Base-by-base conservation (phyloP, 2,329 filamentous ascomycete species). In the Sclerotinia glacialis region DNA sequence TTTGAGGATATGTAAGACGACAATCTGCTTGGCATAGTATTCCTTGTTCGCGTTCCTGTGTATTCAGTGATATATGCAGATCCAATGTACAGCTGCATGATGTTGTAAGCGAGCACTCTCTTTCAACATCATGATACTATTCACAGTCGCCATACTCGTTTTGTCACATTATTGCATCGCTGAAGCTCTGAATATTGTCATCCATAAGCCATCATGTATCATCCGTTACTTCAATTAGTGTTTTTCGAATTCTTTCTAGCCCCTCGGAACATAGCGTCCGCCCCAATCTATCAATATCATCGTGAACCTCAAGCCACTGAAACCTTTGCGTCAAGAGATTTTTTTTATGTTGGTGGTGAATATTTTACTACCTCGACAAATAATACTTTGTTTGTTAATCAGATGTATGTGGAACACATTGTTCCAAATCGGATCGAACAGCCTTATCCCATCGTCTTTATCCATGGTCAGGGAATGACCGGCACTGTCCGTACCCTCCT, bases 361-460 rank as follows among this genome's bases (percentile, higher is more conserved):
- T 75, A 74, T 60, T 44, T 69, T n/a, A 67, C 70, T 16, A 64
- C 55, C 18, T 46, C 47, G 2, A 34, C 37, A 14, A 68, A 69
- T 3, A 53, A 66, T 44, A 61, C 64, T 16, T 8, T 72, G 0
- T 70, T 71, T 42, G 18, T 65, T 9, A 67, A 79, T 64, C 83
- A 85, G 76, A 83, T 85, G 78, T 85, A 85, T 69, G 81, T 85
- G 37, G 83, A 85, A 75, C 78, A 77, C 65, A 76, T 84, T 21
- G 69, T 71, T 8, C 80, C 82, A n/a, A 18, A 4, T 21, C 34
- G 37, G 21, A 28, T 40, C 6, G 62, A 56, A 34, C 68, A 72
- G 11, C 62, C 64, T 28, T 72, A 71, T 53, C 73, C 72, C 0
- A 34, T 75, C 18, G 60, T 75, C 16, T 72, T 75, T 55, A 71